These are phyloP conservation scores for Phytophthora cryptogea DNA, from an alignment of 352 stramenopile species.

Conservation along the genomic window DNA sequence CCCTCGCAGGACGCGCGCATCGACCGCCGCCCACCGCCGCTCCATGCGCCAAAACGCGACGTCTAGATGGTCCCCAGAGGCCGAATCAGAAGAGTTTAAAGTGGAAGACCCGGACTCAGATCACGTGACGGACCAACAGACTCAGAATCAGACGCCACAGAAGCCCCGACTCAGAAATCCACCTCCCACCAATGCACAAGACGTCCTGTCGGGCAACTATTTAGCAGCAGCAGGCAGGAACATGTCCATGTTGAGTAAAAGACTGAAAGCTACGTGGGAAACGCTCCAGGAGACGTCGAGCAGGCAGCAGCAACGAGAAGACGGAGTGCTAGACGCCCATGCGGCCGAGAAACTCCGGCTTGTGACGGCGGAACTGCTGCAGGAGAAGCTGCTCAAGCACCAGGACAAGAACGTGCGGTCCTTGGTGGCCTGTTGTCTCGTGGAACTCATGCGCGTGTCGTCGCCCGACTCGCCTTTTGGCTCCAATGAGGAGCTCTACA, in stretches of 20 bases:
- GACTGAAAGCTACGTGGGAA: slow-evolving; percentile 59
- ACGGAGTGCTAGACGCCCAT: slow-evolving; percentile 24
- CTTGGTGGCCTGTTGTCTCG: slow-evolving; percentile 71
- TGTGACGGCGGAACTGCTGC: slow-evolving; percentile 61
- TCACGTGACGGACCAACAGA: slow-evolving; percentile 8
- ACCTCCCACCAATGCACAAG: neutral
- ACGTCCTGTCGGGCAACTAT: slow-evolving; percentile 26
- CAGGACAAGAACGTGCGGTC: slow-evolving; percentile 57
- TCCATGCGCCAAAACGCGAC: neutral
- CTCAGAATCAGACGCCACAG: slow-evolving; percentile 15
- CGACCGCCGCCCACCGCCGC: neutral
- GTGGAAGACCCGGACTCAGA: slow-evolving; percentile 26
- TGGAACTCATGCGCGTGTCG: slow-evolving; percentile 71
- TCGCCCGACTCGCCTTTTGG: slow-evolving; percentile 69
- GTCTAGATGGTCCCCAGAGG: neutral
- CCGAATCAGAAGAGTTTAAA: slow-evolving; percentile 22
- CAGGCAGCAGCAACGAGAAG: slow-evolving; percentile 49
- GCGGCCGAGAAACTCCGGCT: slow-evolving; percentile 41
- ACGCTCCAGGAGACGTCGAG: slow-evolving; percentile 47
- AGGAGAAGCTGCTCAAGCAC: slow-evolving; percentile 53
- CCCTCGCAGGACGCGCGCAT: slow-evolving; percentile 23
- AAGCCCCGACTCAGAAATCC: slow-evolving; percentile 6
- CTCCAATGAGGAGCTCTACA: slow-evolving; percentile 69
- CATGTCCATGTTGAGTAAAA: slow-evolving; percentile 41
- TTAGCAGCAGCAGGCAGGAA: slow-evolving; percentile 22